These are phyloP conservation scores for Lepidium africanum DNA, from an alignment of 345 rosid genomes.

Conservation along the genomic window DNA sequence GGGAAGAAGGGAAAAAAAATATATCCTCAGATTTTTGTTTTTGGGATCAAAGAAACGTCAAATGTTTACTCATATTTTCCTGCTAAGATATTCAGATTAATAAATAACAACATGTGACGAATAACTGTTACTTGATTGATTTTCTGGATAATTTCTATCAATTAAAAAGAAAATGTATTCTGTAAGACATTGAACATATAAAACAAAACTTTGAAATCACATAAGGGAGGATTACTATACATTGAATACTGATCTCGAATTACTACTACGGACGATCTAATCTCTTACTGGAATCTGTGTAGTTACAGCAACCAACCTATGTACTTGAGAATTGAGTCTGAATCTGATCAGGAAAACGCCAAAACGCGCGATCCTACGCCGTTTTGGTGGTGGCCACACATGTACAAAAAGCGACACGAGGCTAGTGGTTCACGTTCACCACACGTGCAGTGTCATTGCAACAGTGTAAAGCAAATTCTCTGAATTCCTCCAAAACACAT, in stretches of 20 bases:
- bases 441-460: slow-evolving; percentile 9
- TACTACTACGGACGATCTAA: not conserved
- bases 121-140: not conserved
- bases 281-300: not conserved
- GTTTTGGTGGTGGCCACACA: slow-evolving; percentile 2
- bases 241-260: not conserved
- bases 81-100: not conserved
- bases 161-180: not conserved
- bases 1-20: not conserved
- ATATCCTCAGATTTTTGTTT: not conserved
- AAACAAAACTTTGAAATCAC: not conserved
- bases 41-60: not conserved
- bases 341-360: not conserved
- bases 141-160: not conserved
- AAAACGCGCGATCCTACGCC: slow-evolving; percentile 4
- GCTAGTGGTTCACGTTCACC: not conserved
- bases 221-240: no score
- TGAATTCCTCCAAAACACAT: not conserved
- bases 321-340: slow-evolving; percentile 9
- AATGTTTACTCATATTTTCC: not conserved
- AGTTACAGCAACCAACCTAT: slow-evolving; percentile 2
- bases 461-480: not conserved
- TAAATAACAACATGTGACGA: not conserved
- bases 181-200: not conserved
- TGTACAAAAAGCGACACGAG: not conserved